A percentile compares a stretch with the other conserved stretches of the same genome.
Evolutionary conservation across 257 asterid species (phyloP).

Genomic region (Oldenlandia corymbosa): DNA sequence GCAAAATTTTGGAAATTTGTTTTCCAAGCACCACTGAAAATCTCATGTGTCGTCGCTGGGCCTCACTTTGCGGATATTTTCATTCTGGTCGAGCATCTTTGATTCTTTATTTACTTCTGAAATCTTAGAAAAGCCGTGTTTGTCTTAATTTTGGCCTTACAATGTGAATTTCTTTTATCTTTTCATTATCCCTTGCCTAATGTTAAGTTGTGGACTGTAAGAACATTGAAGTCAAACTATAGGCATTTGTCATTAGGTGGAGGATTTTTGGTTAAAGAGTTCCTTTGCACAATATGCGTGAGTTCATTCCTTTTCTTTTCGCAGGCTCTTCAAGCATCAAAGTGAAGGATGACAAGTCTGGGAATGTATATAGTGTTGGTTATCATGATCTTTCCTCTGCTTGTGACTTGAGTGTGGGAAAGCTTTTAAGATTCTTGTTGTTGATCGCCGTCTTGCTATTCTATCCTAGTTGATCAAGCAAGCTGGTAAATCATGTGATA

Average conservation of each 20-base stretch:
- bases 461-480: slow-evolving; percentile 30
- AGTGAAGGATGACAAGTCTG: slow-evolving; percentile 54
- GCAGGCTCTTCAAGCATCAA: slow-evolving; percentile 79
- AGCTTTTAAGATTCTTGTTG: slow-evolving; percentile 32
- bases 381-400: slow-evolving; percentile 59
- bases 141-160: not conserved
- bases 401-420: slow-evolving; percentile 21
- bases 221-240: not conserved
- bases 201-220: too few relatives aligned
- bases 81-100: not conserved
- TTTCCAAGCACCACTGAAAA: too few relatives aligned
- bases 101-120: not conserved
- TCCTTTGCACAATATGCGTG: too few relatives aligned
- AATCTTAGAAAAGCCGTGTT: not conserved
- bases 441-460: slow-evolving; percentile 22
- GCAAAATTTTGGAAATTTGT: not conserved
- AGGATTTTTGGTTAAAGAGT: too few relatives aligned
- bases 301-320: not conserved
- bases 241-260: too few relatives aligned
- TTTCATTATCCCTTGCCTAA: too few relatives aligned
- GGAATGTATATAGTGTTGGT: slow-evolving; percentile 42
- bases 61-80: not conserved
- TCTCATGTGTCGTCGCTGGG: not conserved
- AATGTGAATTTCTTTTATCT: too few relatives aligned
- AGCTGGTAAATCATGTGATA: slow-evolving; percentile 16